Evolutionary conservation across 2,329 filamentous ascomycete genomes (phyloP).

Genomic region (Stachybotrys elegans): DNA sequence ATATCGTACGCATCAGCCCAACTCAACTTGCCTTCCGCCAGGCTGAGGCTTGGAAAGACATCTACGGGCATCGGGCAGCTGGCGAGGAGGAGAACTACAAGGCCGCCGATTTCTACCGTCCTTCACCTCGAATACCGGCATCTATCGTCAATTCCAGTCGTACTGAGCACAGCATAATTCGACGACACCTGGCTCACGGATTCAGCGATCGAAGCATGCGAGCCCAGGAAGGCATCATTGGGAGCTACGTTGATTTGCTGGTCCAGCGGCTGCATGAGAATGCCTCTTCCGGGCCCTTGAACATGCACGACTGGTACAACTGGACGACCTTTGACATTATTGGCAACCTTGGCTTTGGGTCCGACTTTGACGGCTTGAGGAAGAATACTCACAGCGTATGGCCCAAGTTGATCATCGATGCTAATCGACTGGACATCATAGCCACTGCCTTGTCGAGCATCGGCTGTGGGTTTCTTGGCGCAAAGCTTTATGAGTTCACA

Average conservation of each 20-base stretch:
- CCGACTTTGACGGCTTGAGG: conserved; percentile 18
- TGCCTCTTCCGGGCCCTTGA: conserved; percentile 5
- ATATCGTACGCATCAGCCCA: background rate
- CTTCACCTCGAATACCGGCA: background rate
- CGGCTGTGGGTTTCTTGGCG: background rate
- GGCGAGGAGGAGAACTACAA: background rate
- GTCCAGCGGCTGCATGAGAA: background rate
- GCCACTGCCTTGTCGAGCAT: background rate
- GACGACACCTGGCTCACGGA: background rate
- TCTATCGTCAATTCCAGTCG: background rate
- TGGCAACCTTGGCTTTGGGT: conserved; percentile 20
- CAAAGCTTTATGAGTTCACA: background rate
- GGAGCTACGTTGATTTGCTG: conserved; percentile 1
- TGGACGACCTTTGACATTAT: conserved; percentile 23
- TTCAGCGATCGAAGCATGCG: conserved; percentile 2
- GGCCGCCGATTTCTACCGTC: background rate
- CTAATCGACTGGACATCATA: background rate
- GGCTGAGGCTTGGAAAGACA: conserved; percentile 1
- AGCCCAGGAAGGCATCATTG: conserved; percentile 2
- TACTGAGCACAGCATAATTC: background rate
- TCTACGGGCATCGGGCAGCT: background rate
- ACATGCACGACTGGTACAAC: conserved; percentile 20
- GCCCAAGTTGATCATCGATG: conserved; percentile 12
- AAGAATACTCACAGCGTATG: conserved; percentile 17
- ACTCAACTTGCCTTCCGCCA: background rate